Evolutionary conservation across 2,329 filamentous ascomycete species (phyloP).

Genomic region (Verticillium dahliae): DNA sequence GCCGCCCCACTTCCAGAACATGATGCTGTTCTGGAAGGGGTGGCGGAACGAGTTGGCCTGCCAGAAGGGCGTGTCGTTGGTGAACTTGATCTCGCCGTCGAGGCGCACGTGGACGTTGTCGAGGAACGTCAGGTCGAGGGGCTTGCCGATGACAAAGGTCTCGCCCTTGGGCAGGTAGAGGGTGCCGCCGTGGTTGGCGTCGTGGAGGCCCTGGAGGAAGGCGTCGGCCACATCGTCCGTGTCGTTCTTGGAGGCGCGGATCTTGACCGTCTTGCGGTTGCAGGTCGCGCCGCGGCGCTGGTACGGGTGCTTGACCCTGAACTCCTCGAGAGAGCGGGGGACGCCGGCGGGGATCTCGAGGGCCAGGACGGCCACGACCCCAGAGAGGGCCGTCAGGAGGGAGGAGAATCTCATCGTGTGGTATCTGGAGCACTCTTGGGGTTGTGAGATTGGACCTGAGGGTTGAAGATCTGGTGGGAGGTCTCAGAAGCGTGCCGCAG

Average conservation of each 20-base stretch:
- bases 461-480: not conserved
- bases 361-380: constrained; percentile 15
- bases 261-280: constrained; percentile 31
- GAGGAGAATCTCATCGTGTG: constrained; percentile 13
- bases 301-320: constrained; percentile 30
- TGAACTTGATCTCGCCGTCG: constrained; percentile 54
- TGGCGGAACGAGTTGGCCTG: constrained; percentile 55
- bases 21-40: constrained; percentile 57
- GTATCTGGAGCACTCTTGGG: not conserved
- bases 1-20: constrained; percentile 62
- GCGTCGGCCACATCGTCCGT: constrained; percentile 49
- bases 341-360: constrained; percentile 22
- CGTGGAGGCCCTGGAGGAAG: constrained; percentile 45
- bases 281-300: constrained; percentile 11
- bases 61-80: constrained; percentile 62
- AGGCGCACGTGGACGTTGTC: constrained; percentile 51
- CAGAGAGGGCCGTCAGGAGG: constrained; percentile 12
- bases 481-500: not conserved
- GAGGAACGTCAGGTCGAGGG: constrained; percentile 51
- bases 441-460: not conserved
- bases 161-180: constrained; percentile 45
- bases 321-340: constrained; percentile 28
- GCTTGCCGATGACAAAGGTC: constrained; percentile 52
- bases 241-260: constrained; percentile 45
- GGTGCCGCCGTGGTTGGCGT: constrained; percentile 53